Evolutionary conservation across 192 early-diverging fungal species (phyloP), one percentile per base, ranked within the genome.

Genomic region (Umbelopsis ramanniana): DNA sequence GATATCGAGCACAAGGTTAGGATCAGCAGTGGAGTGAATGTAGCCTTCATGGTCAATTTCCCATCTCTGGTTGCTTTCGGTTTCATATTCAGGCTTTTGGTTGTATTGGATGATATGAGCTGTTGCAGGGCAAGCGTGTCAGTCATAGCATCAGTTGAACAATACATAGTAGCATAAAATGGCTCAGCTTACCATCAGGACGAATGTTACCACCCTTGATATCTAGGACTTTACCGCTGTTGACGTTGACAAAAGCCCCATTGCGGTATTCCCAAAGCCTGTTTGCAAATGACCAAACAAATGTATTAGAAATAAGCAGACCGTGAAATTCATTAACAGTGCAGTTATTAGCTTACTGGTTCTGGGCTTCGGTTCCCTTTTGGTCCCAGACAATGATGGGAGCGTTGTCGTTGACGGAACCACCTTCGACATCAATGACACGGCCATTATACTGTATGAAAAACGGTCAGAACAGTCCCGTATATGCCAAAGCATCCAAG

Each of bases 211-310:
- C 68, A 19, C 55, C 74, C 33, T 75, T 75, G 4, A 75, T 46
- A 29, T 75, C 74, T 23, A 75, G 74, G 5, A 63, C 74, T 38
- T 75, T 75, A 35, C 74, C 74, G 43, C 67, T 69, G 68, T 70
- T 47, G 12, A 46, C 17, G 54, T 74, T 74, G 38, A 74, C 52
- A 14, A 74, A 69, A 10, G 40, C 22, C 46, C 67, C 67, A 63
- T 74, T 52, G 33, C 68, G 73, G n/a, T 60, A 68, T 48, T 74
- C 68, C 73, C 73, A 74, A 12, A 74, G 52, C 52, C 69, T 71
- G 21, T 15, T 43, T 43, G 11, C 8, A 43, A 43, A 43, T 7
- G 8, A 6, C 40, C 6, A 53, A 24, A 21, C 17, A 54, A 24
- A 6, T 24, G 14, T 52, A 40, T 22, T 55, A 55, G 50, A 45